Base-by-base conservation (phyloP, 257 asterid species). In the Mitragyna speciosa region DNA sequence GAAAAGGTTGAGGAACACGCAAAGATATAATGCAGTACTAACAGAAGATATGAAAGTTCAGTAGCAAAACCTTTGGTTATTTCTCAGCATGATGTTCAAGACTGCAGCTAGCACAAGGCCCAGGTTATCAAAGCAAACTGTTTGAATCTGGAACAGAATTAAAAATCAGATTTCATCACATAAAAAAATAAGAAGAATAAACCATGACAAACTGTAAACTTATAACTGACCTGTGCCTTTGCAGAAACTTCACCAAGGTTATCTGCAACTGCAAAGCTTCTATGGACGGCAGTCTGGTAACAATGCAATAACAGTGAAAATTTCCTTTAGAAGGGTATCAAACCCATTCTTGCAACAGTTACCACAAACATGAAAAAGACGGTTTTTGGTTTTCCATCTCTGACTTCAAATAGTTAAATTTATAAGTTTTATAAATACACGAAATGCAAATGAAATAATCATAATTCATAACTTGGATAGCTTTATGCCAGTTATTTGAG, bases 161-260 rank as follows among this genome's bases (percentile, higher is more conserved):
- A 75, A 36, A 75, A 87, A 76, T 73, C 52, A 85, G 76, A 78
- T 51, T 74, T 77, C 26, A 80, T 12, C 14, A 71, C 81, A 56
- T 28, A 69, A 24, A 78, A 12, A 39, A 64, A 31, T 15, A 69
- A 15, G 33, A 78, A 58, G n/a, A 11, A 17, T 28, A 65, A 26
- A 68, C 45, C 54, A 26, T 3, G 15, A 20, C 70, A 73, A 36
- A 56, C 69, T 45, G 43, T 9, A 24, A 80, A 59, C 28, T 36
- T 47, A 51, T 6, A 51, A 36, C 11, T 48, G 66, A 93, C 99
- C 97, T 94, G 99, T 85, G 93, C 87, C 81, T 95, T 95, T 61
- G 97, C 98, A 75, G 99, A 95, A 82, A 95, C 88, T 87, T 93
- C 98, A 75, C 98, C 97, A 80, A 95, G 90, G 87, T 94, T 95